Base-by-base conservation (phyloP, 2,329 filamentous ascomycete genomes). In the Arachnomyces sp. region DNA sequence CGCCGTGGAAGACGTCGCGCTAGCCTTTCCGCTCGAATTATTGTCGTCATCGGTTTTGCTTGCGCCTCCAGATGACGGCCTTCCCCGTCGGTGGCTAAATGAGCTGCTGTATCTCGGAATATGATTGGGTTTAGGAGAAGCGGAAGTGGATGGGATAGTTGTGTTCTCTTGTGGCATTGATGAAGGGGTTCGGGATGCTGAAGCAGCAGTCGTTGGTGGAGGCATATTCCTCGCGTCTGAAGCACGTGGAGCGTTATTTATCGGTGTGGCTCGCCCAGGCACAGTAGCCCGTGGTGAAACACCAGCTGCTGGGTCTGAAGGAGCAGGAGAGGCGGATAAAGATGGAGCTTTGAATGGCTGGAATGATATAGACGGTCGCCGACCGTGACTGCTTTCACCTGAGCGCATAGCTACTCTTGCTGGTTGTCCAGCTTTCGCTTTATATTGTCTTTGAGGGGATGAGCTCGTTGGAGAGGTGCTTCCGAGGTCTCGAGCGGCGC, bases 291-390 rank as follows among this genome's bases (percentile, higher is more conserved):
- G 67, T 21, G 75, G 75, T 6, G 74, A 78, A 5, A 67, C 65
- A n/a, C 69, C 69, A 9, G 67, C 44, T 4, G 65, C 61, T 31
- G 73, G 65, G 31, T 71, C 66, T 3, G 68, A 63, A 21, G 69
- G 64, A n/a, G 74, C 71, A 13, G 89, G 90, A 3, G 89, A 95
- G 3, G 85, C 87, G 2, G 89, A 94, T n/a, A 96, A 71, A 1
- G 90, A 93, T 8, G 90, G 90, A 11, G 89, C 86, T 63, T 98
- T 98, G 70, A 98, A 98, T 0, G 90, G 89, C 52, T 93, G 86
- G 54, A 95, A 95, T 1, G 86, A 93, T 15, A 95, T 78, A 0
- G 87, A 95, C 5, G 85, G 82, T 39, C 87, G 78, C 52, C 88
- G 77, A 39, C 73, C 73, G 11, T 57, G 54, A 15, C 67, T 69